phyloP scores from a whole-genome alignment of 2,329 filamentous ascomycete species.

The Beauveria sp. region DNA sequence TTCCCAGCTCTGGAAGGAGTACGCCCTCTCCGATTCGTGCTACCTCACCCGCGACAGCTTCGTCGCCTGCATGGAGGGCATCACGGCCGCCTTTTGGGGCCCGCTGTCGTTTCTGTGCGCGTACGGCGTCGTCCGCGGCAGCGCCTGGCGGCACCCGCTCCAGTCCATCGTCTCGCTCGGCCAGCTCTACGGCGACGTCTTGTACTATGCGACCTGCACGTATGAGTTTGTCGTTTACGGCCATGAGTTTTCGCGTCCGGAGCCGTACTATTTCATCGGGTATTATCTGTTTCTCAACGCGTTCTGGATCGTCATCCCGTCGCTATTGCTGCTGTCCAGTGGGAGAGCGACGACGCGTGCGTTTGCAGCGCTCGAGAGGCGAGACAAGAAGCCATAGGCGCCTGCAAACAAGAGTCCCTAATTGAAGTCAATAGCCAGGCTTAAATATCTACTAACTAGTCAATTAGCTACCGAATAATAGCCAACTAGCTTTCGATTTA shows the following conservation, averaged over 20 bases:
- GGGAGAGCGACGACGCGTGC: constrained; percentile 8
- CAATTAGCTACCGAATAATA: no score
- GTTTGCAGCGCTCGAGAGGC: constrained; percentile 9
- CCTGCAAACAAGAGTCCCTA: not conserved
- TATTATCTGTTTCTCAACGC: constrained; percentile 39
- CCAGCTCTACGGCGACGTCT: constrained; percentile 37
- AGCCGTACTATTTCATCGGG: constrained; percentile 36
- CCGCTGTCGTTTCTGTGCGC: constrained; percentile 36
- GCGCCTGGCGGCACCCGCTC: constrained; percentile 34
- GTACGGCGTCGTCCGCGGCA: constrained; percentile 27
- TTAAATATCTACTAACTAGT: no score
- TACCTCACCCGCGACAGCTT: constrained; percentile 39
- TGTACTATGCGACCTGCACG: constrained; percentile 36
- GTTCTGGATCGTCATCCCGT: constrained; percentile 39
- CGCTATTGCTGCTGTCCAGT: constrained; percentile 17
- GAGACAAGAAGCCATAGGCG: not conserved
- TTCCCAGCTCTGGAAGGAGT: constrained; percentile 43
- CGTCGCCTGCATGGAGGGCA: constrained; percentile 37
- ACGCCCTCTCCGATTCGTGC: constrained; percentile 40
- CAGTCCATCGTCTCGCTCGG: constrained; percentile 30
- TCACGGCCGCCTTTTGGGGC: constrained; percentile 39
- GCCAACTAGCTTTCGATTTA: no score
- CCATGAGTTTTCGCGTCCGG: constrained; percentile 32
- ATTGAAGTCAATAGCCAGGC: no score
- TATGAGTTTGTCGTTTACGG: constrained; percentile 27